These are phyloP conservation scores for Puccinia novopanici DNA, from an alignment of 1,284 basidiomycete species.

Conservation along the genomic window DNA sequence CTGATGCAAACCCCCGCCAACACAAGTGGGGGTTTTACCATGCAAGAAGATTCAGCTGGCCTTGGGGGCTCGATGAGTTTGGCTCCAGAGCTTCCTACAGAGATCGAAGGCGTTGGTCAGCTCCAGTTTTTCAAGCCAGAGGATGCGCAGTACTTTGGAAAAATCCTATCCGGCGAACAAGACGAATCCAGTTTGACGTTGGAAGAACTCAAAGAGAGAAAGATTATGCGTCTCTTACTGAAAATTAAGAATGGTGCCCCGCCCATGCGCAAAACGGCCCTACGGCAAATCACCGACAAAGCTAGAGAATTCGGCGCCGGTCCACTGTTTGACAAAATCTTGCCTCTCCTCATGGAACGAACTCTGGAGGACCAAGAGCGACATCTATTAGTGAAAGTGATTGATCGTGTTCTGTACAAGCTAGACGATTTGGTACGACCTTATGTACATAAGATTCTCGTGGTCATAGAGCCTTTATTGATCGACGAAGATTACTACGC, in stretches of 20 bases:
- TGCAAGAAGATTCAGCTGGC: conserved; percentile 89
- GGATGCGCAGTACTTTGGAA: conserved; percentile 96
- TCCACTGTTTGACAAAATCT: conserved; percentile 98
- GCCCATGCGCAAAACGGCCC: conserved; percentile 93
- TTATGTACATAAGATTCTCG: conserved; percentile 98
- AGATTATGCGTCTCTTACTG: conserved; percentile 98
- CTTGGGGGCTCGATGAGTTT: conserved; percentile 79
- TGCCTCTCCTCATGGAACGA: conserved; percentile 97
- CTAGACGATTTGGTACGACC: conserved; percentile 97
- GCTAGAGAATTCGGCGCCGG: conserved; percentile 97
- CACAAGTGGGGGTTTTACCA: conserved; percentile 81
- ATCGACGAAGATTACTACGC: conserved; percentile 99
- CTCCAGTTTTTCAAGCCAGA: conserved; percentile 98
- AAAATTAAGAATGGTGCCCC: conserved; percentile 99
- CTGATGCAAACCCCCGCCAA: conserved; percentile 68
- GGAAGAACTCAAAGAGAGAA: conserved; percentile 99
- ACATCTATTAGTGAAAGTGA: conserved; percentile 97
- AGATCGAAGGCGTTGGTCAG: conserved; percentile 95
- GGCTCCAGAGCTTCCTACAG: conserved; percentile 87
- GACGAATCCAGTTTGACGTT: conserved; percentile 77
- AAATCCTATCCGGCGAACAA: conserved; percentile 92
- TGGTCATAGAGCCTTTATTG: conserved; percentile 97
- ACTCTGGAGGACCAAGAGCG: conserved; percentile 98
- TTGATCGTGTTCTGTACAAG: conserved; percentile 97
- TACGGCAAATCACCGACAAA: conserved; percentile 98